Evolutionary conservation across 2,329 filamentous ascomycete genomes (phyloP).

Genomic region (Sporothrix dimorphospora): DNA sequence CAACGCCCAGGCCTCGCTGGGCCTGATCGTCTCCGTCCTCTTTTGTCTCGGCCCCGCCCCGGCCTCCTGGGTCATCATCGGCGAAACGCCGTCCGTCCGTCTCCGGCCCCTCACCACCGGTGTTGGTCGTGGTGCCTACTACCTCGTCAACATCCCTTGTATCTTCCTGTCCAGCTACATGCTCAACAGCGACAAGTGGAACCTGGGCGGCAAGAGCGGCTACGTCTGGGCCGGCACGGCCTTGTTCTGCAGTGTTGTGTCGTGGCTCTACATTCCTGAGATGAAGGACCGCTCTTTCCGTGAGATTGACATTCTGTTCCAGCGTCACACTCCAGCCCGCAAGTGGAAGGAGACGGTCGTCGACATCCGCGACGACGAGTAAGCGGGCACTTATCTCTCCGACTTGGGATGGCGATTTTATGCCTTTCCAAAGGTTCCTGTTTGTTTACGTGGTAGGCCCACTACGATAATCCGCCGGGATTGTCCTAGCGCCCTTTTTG

Average conservation of each 20-base stretch:
- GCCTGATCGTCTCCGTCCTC: constrained; percentile 47
- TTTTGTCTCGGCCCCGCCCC: constrained; percentile 61
- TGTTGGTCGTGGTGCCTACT: constrained; percentile 40
- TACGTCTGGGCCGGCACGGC: constrained; percentile 64
- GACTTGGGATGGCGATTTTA: not conserved
- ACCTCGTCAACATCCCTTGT: constrained; percentile 37
- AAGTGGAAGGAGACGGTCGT: constrained; percentile 59
- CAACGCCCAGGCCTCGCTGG: constrained; percentile 37
- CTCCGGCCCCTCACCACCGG: constrained; percentile 42
- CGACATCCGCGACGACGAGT: constrained; percentile 65
- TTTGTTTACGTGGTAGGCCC: not conserved
- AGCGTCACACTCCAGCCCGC: constrained; percentile 56
- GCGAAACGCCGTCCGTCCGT: constrained; percentile 44
- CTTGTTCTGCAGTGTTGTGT: constrained; percentile 55
- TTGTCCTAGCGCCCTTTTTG: not conserved
- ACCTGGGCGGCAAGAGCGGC: constrained; percentile 59
- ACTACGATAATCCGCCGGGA: constrained; percentile 14
- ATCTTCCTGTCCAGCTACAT: constrained; percentile 41
- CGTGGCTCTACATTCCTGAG: constrained; percentile 57
- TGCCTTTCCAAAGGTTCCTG: not conserved
- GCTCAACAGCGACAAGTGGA: constrained; percentile 44
- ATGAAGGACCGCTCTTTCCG: constrained; percentile 62
- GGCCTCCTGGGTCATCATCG: constrained; percentile 44
- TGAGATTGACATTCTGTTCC: constrained; percentile 65
- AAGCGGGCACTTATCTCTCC: constrained; percentile 38